Evolutionary conservation across 75 land plant species (phyloP).

Genomic region (Chamaecyparis obtusa): DNA sequence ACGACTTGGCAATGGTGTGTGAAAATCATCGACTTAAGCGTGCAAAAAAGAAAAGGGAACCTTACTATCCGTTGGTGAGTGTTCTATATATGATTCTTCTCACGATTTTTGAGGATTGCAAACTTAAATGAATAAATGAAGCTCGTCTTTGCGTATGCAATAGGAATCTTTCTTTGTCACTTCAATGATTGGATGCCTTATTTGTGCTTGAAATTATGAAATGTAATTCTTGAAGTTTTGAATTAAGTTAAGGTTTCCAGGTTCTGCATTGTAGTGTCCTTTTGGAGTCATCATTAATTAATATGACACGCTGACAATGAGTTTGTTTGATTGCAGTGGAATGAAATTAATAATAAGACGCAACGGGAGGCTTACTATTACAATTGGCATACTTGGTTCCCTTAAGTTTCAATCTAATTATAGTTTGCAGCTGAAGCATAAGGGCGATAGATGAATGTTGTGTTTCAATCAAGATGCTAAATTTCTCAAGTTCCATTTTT

Average conservation of each 20-base stretch:
- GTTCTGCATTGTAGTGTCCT: background rate
- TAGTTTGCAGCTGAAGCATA: background rate
- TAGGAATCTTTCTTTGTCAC: background rate
- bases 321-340: constrained; percentile 55
- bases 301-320: background rate
- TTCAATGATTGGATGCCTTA: background rate
- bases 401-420: constrained; percentile 23
- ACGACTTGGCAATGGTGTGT: constrained; percentile 41
- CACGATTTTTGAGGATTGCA: background rate
- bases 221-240: background rate
- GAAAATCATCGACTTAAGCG: constrained; percentile 38
- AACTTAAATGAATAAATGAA: background rate
- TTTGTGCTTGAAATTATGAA: background rate
- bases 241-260: background rate
- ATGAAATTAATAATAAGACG: constrained; percentile 46
- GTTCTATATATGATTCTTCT: background rate
- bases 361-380: constrained; percentile 58
- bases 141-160: background rate
- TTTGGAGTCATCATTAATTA: background rate
- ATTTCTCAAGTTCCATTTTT: background rate
- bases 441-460: background rate
- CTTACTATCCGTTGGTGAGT: constrained; percentile 27
- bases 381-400: constrained; percentile 71
- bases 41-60: constrained; percentile 28
- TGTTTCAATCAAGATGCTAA: background rate